Conservation (phyloP, 176 grass and related monocot species). For the Themeda triandra region DNA sequence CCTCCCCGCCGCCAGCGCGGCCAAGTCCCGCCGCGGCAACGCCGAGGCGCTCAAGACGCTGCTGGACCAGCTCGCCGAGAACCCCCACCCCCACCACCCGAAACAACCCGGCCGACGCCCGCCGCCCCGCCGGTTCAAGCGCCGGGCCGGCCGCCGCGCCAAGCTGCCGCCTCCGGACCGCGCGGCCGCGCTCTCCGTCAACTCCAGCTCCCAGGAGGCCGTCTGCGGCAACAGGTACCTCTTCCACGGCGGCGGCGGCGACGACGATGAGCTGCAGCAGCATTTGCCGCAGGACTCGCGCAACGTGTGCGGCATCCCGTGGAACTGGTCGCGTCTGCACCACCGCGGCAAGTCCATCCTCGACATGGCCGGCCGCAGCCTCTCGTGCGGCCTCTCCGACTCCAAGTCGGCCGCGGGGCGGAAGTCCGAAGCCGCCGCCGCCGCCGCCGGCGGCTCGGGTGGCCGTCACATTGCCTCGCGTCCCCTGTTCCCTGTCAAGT, state of each 20-base stretch:
- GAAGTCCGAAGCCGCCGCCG: constrained; percentile 33
- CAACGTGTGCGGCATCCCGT: constrained; percentile 91
- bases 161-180: constrained; percentile 14
- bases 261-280: constrained; percentile 39
- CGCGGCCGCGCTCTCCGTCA: constrained; percentile 40
- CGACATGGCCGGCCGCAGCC: constrained; percentile 64
- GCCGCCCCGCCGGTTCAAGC: constrained; percentile 46
- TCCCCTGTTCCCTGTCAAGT: constrained; percentile 45
- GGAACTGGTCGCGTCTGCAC: constrained; percentile 96
- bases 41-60: constrained; percentile 49
- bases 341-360: constrained; percentile 84
- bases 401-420: constrained; percentile 43
- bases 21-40: constrained; percentile 46
- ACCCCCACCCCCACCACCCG: constrained; percentile 39
- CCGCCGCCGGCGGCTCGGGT: constrained; percentile 23
- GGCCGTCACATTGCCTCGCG: constrained; percentile 29
- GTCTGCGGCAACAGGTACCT: constrained; percentile 55
- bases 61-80: constrained; percentile 49
- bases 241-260: constrained; percentile 21
- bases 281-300: constrained; percentile 51
- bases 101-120: constrained; percentile 19
- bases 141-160: constrained; percentile 38
- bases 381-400: constrained; percentile 80
- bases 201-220: constrained; percentile 81
- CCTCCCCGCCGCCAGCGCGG: constrained; percentile 25